A percentile compares a stretch with the other conserved stretches of the same genome.
These are phyloP conservation scores for Annulohypoxylon bovei DNA, from an alignment of 495 filamentous ascomycete genomes.

Conservation along the genomic window DNA sequence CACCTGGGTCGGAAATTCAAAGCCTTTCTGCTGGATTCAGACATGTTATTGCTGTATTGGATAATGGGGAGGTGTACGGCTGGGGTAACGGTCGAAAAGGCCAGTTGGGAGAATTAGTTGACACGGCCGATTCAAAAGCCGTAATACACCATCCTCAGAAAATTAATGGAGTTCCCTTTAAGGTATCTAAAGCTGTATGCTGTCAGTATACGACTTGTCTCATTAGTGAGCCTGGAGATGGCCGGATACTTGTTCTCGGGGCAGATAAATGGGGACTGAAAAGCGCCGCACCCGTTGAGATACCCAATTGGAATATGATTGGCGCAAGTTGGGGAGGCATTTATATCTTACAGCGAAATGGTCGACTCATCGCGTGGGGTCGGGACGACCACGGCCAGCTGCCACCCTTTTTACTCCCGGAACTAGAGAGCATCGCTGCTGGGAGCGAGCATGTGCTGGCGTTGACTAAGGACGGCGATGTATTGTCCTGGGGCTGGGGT, in stretches of 20 bases:
- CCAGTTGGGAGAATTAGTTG: conserved; percentile 70
- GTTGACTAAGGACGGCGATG: conserved; percentile 65
- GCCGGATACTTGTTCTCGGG: conserved; percentile 70
- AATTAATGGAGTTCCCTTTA: conserved; percentile 65
- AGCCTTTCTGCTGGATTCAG: conserved; percentile 76
- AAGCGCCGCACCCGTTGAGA: conserved; percentile 50
- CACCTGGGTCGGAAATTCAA: conserved; percentile 57
- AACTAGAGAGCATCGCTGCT: conserved; percentile 67
- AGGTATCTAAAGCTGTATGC: conserved; percentile 71
- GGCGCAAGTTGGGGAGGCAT: conserved; percentile 85
- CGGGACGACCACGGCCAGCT: conserved; percentile 86
- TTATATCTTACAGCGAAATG: conserved; percentile 69
- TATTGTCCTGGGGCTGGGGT: conserved; percentile 92
- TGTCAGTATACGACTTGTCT: conserved; percentile 85
- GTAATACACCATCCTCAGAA: conserved; percentile 67
- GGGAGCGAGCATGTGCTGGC: conserved; percentile 90
- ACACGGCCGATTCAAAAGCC: conserved; percentile 21
- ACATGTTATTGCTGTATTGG: conserved; percentile 77
- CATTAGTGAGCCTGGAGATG: conserved; percentile 60
- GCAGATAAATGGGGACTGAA: conserved; percentile 74
- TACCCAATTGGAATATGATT: conserved; percentile 66
- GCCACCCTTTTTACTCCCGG: conserved; percentile 65
- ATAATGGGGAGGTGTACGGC: conserved; percentile 80
- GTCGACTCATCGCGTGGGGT: conserved; percentile 72
- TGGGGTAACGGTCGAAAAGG: conserved; percentile 90